phyloP scores from a whole-genome alignment of 495 filamentous ascomycete genomes.

The Eremomyces bilateralis region DNA sequence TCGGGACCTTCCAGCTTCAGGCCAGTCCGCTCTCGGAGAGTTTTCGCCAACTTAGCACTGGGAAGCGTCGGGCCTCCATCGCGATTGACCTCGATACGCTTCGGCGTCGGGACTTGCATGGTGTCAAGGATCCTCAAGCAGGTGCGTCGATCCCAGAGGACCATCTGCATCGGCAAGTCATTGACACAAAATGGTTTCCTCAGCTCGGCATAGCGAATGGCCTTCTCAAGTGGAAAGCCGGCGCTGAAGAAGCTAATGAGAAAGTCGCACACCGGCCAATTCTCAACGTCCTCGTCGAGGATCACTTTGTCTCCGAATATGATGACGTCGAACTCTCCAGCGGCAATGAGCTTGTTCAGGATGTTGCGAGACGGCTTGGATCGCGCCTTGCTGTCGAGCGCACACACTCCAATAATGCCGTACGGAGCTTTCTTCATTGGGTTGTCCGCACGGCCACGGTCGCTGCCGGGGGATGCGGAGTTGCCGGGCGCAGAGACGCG shows the following conservation, averaged over 20 bases:
- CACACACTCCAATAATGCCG: constrained; percentile 77
- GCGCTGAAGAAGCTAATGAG: constrained; percentile 95
- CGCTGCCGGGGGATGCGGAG: constrained; percentile 32
- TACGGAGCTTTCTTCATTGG: constrained; percentile 24
- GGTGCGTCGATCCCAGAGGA: constrained; percentile 85
- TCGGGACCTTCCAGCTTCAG: constrained; percentile 54
- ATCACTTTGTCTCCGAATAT: constrained; percentile 99
- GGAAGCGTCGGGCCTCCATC: constrained; percentile 74
- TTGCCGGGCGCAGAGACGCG: constrained; percentile 57
- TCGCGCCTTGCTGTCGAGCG: constrained; percentile 82
- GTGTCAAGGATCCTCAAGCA: constrained; percentile 74
- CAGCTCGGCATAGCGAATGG: constrained; percentile 76
- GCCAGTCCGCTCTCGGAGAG: constrained; percentile 58
- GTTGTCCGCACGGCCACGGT: constrained; percentile 25
- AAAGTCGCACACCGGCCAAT: constrained; percentile 58
- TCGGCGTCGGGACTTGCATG: constrained; percentile 72
- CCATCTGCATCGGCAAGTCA: constrained; percentile 92
- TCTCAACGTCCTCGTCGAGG: constrained; percentile 61
- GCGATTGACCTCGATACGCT: constrained; percentile 76
- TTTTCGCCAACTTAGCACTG: constrained; percentile 51
- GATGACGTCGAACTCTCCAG: constrained; percentile 83
- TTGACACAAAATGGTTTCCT: constrained; percentile 95
- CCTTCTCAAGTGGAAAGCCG: constrained; percentile 92
- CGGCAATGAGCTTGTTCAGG: constrained; percentile 69
- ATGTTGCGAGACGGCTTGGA: constrained; percentile 95